Evolutionary conservation across 352 stramenopile genomes (phyloP), one percentile per base, ranked within the genome.

Genomic region (Phytophthora tentaculata): DNA sequence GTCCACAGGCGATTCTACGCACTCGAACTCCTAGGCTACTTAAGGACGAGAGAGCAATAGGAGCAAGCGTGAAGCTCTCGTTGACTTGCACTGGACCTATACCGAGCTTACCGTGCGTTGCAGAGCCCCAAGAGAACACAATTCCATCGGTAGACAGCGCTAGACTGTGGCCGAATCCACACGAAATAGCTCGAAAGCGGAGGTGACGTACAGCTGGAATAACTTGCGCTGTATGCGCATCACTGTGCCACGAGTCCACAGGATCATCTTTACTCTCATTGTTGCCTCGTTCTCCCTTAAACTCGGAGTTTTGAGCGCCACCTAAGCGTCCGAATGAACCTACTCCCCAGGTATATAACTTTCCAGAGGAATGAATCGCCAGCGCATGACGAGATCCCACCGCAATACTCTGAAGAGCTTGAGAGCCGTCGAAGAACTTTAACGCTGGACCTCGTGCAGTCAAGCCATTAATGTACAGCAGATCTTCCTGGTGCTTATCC

Each of bases 111-210:
- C 86, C 86, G 37, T 87, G 81, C 4, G 80, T 90, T 2, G 80
- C 80, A 17, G 86, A 92, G 0, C 86, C 86, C 86, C 86, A 95
- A 0, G 76, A 75, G 24, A 85, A 93, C n/a, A 95, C 77, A n/a
- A 84, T 71, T 19, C 86, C 84, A 17, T 86, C 71, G 2, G 62
- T 83, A 6, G 83, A 81, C 29, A 94, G 74, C 2, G 86, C 86
- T 12, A 94, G 26, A 43, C 80, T 94, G 63, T 94, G 86, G 13
- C 81, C 67, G 67, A 89, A 94, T 0, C 83, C 84, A 47, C 83
- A 92, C 5, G 80, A 76, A 12, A 92, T 77, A 1, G 71, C 48
- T 17, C 81, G 74, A 60, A 94, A 94, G 5, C 83, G 78, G 10
- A 88, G 43, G 8, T 71, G 28, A 10, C 73, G 51, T 2, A 92